Percentiles rank a stretch among this genome's conserved stretches.
phyloP scores from a whole-genome alignment of 176 grass and related monocot genomes.

The Carex littledalei region DNA sequence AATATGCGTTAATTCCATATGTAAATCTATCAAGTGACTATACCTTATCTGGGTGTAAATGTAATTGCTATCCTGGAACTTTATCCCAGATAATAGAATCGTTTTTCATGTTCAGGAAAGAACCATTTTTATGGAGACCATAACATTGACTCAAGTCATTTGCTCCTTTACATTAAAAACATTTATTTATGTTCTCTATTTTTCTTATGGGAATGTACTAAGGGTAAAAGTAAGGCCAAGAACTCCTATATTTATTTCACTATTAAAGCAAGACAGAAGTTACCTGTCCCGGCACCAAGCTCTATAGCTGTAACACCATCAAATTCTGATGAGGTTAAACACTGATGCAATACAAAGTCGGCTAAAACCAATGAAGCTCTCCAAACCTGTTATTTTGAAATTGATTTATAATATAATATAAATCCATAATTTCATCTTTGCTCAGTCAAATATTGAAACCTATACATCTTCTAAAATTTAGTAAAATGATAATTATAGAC shows the following conservation, averaged over 20 bases:
- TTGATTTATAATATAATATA: background rate
- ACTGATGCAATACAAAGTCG: conserved; percentile 64
- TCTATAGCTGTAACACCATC: conserved; percentile 58
- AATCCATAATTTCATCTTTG: background rate
- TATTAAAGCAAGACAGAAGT: conserved; percentile 15
- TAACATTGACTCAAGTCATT: background rate
- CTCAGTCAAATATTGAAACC: background rate
- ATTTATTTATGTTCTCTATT: background rate
- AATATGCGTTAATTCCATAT: background rate
- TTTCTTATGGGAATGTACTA: background rate
- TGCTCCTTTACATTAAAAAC: background rate
- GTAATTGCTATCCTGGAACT: background rate
- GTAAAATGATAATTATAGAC: too few relatives aligned
- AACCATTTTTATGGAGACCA: background rate
- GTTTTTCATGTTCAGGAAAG: background rate
- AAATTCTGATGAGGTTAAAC: conserved; percentile 52
- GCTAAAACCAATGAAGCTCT: conserved; percentile 58
- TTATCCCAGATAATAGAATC: background rate
- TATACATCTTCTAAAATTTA: background rate
- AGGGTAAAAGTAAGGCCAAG: background rate
- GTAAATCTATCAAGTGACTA: background rate
- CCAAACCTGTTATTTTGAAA: conserved; percentile 54
- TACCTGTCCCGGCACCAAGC: conserved; percentile 84
- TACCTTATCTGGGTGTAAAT: background rate
- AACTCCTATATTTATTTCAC: background rate